Conservation (phyloP, 2,329 filamentous ascomycete species). For the Epichloe bromicola region DNA sequence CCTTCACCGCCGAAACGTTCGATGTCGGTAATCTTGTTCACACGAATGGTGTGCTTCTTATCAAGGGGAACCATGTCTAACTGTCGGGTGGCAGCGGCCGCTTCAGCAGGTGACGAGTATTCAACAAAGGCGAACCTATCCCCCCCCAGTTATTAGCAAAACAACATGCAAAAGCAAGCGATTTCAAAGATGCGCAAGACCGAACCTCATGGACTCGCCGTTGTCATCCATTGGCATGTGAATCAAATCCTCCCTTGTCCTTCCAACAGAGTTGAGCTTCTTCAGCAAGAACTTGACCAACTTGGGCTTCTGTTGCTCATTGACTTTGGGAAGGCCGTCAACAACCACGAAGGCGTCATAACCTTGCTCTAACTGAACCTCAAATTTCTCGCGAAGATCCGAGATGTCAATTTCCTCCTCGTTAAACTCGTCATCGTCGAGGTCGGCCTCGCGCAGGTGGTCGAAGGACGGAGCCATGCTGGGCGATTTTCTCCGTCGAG, state of each 20-base stretch:
- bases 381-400: constrained; percentile 86
- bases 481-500: constrained; percentile 24
- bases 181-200: constrained; percentile 7
- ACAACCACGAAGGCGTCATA: constrained; percentile 94
- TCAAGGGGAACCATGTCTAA: constrained; percentile 81
- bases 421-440: constrained; percentile 74
- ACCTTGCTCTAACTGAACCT: constrained; percentile 90
- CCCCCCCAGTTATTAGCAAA: neutral
- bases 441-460: constrained; percentile 80
- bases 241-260: constrained; percentile 72
- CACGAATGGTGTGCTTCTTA: constrained; percentile 87
- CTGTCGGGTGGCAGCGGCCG: constrained; percentile 75
- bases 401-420: constrained; percentile 92
- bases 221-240: constrained; percentile 89
- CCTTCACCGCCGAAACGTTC: constrained; percentile 93
- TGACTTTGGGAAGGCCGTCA: constrained; percentile 84
- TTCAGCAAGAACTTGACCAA: constrained; percentile 91
- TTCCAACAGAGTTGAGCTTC: constrained; percentile 79
- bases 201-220: constrained; percentile 74
- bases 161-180: neutral
- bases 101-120: constrained; percentile 82
- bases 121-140: constrained; percentile 90
- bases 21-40: constrained; percentile 98
- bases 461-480: constrained; percentile 87
- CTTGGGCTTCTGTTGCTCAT: constrained; percentile 82